Evolutionary conservation across 2,329 filamentous ascomycete species (phyloP), one percentile per base, ranked within the genome.

Genomic region (Ophidiomyces ophidiicola): DNA sequence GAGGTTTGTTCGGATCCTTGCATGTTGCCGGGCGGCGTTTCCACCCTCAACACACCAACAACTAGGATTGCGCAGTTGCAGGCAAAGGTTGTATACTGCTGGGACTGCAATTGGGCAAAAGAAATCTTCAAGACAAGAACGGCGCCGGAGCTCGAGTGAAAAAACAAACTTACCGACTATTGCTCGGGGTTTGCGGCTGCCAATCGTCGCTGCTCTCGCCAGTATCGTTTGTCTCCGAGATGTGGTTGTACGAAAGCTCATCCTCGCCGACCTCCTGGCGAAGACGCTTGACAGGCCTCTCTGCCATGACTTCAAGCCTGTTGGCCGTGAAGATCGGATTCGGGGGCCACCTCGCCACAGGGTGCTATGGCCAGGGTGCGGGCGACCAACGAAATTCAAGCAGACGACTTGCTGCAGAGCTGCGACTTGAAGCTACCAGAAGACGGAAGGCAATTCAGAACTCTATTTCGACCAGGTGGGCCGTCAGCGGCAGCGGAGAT

Each of bases 181-280:
- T 37, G 19, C 20, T 32, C 29, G 41, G 43, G 14, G 39, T 45
- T 26, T 42, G 35, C 19, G 43, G 43, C 38, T 44, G 45, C 48
- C 48, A 50, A 45, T 48, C 41, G 45, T 46, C 46, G 33, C 41
- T 43, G 44, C 36, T 46, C 38, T 46, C 42, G 34, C 39, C 46
- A 23, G 37, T 21, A 17, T 47, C 39, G 40, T 35, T 41, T 17
- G 34, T 20, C 8, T n/a, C 32, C 32, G 23, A 20, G 33, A 32
- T 45, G 15, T 39, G 35, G 45, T 47, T 34, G 46, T 47, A 48
- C 46, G 43, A 44, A 19, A 36, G 37, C 20, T 43, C 36, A 31
- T 29, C 38, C 26, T 14, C 25, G 11, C n/a, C 34, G 24, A 42
- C 42, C 17, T 39, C 37, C 31, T 39, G 42, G 37, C 42, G 42